Base-by-base conservation (phyloP, 202 grass and related monocot species). In the Zoysia matrella region DNA sequence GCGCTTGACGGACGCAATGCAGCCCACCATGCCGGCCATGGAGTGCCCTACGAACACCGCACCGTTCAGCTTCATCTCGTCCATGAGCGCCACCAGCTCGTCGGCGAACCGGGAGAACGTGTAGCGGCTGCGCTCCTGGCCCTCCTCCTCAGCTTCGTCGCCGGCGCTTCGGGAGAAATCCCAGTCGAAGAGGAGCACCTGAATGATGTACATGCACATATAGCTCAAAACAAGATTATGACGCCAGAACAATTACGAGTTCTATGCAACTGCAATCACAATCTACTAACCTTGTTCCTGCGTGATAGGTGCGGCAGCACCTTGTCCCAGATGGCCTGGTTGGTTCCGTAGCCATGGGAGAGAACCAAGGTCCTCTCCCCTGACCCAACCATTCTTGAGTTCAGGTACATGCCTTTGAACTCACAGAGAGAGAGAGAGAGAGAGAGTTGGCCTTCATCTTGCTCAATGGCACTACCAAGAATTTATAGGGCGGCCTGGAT, bases 101-200 rank as follows among this genome's bases (percentile, higher is more conserved):
- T 94, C 84, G 36, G 91, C 76, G 73, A 80, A 89, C 78, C 86
- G 16, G 40, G 76, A 61, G 75, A 93, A 97, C 36, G 94, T 84
- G 85, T 87, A 97, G 9, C n/a, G 87, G 3, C 41, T 0, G 3
- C 40, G 72, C 69, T 81, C 66, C 22, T 30, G 22, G 22, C 50
- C 53, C 1, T 64, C 60, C 1, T 71, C 52, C 11, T 6, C 60
- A n/a, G 5, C 71, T 1, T 1, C 75, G 18, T 6, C 71, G 50
- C 3, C 71, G 15, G 7, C 11, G 40, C 1, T 68, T 51, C 50
- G 47, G 5, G 82, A 79, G 83, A 97, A 92, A 42, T 97, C 92
- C 91, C 94, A 97, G 82, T 97, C 94, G 74, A 97, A 97, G 69
- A 97, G 87, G 42, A 94, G 63, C 42, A 97, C 77, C 80, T 52